A percentile compares a stretch with the other conserved stretches of the same genome.
Evolutionary conservation across 352 stramenopile genomes (phyloP).

Genomic region (Halophytophthora polymorphica): DNA sequence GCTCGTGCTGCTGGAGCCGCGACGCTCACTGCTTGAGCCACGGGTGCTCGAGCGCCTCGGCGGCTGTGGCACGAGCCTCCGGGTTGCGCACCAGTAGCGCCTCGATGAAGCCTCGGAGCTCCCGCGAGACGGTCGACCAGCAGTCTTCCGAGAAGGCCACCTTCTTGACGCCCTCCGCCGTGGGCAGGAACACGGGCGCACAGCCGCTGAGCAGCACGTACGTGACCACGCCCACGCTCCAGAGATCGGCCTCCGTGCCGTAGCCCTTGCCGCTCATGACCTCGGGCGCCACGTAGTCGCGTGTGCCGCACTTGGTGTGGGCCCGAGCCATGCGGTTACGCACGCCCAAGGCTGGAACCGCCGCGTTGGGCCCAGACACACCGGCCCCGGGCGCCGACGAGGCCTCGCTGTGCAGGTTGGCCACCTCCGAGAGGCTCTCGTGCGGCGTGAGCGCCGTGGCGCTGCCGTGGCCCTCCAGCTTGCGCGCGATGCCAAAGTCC

Average conservation of each 20-base stretch:
- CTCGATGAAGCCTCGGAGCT: constrained; percentile 72
- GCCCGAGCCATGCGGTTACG: constrained; percentile 68
- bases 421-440: constrained; percentile 64
- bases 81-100: constrained; percentile 71
- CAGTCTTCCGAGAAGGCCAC: constrained; percentile 75
- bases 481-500: constrained; percentile 80
- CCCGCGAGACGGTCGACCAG: constrained; percentile 53
- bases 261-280: constrained; percentile 91
- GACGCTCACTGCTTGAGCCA: constrained; percentile 62
- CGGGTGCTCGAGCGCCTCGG: constrained; percentile 68
- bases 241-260: constrained; percentile 92
- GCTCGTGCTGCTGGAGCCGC: too few relatives aligned
- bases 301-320: constrained; percentile 82
- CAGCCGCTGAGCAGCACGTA: constrained; percentile 87
- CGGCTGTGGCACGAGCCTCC: constrained; percentile 64
- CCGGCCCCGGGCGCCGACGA: constrained; percentile 4
- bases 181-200: constrained; percentile 69
- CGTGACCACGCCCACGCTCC: constrained; percentile 91
- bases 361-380: constrained; percentile 9
- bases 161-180: constrained; percentile 57
- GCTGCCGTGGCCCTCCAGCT: constrained; percentile 50
- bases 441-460: constrained; percentile 66
- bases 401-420: constrained; percentile 44
- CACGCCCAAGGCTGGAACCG: constrained; percentile 26
- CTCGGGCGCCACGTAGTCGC: constrained; percentile 81